Evolutionary conservation across 2,329 filamentous ascomycete genomes (phyloP), one percentile per base, ranked within the genome.

Genomic region (Cordyceps javanica): DNA sequence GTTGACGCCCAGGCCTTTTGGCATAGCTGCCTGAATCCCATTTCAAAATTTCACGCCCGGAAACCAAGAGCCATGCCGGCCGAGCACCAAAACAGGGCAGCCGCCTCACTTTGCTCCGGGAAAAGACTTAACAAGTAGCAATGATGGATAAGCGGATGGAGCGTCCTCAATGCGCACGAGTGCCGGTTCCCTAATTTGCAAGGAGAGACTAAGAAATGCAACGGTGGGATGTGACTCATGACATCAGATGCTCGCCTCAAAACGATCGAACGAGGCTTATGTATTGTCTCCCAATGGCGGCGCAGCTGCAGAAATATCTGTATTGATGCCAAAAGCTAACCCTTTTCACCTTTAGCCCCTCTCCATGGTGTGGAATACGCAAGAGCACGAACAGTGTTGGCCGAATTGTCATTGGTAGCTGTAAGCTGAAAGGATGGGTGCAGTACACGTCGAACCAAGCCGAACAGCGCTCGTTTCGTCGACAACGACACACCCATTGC

Each of bases 221-320:
- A 25, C 34, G 45, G 19, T 38, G 19, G 44, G 48, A 56, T 50
- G 57, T 55, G 53, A 59, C 46, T 55, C 42, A 48, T 45, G 52
- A 54, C 36, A 50, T 45, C 44, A 55, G 42, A 46, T 8, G 23
- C 32, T 23, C 32, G 11, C 42, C 32, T 55, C 11, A 16, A 59
- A 42, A 44, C 38, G 32, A 42, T 56, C 53, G 49, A 28, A 26
- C 19, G 26, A 52, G 48, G 45, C 41, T 36, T 21, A 62, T 57
- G 60, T 60, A 60, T 60, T 41, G n/a, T 49, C 59, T 62, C 59
- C 60, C 60, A 62, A 62, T 54, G 26, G 51, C 42, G 50, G 48
- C 38, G 52, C 26, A 36, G 59, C 52, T 50, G 58, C 55, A 52
- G 45, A 50, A 45, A 36, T 36, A 55, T 55, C 59, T 60, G 60